phyloP scores from a whole-genome alignment of 2,329 filamentous ascomycete species.

The Tympanopsis confertula region DNA sequence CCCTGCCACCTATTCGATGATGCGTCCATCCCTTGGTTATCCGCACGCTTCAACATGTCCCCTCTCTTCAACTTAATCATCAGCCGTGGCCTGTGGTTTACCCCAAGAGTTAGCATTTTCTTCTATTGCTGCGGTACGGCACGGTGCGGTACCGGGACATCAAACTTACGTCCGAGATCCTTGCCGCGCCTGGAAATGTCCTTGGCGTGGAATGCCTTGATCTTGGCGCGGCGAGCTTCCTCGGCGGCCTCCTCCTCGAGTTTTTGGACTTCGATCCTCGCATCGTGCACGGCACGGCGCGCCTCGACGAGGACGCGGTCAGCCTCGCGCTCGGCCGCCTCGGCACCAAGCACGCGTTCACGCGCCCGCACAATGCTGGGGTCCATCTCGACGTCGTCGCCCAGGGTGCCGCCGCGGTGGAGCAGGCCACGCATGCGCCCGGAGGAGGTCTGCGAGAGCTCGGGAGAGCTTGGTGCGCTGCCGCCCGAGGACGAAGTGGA shows the following conservation, averaged over 20 bases:
- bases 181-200: constrained; percentile 59
- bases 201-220: constrained; percentile 55
- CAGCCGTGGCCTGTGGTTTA: too few species aligned
- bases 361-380: constrained; percentile 48
- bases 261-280: constrained; percentile 48
- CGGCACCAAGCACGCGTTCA: constrained; percentile 49
- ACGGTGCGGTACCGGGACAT: not conserved
- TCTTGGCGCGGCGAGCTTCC: constrained; percentile 51
- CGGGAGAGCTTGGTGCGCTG: constrained; percentile 12
- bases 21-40: too few species aligned
- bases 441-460: constrained; percentile 12
- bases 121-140: too few species aligned
- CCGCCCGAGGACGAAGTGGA: constrained; percentile 8
- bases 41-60: too few species aligned
- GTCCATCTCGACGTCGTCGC: constrained; percentile 39
- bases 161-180: constrained; percentile 51
- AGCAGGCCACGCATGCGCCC: constrained; percentile 25
- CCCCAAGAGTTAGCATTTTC: too few species aligned
- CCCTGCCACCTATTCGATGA: too few species aligned
- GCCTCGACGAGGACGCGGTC: constrained; percentile 51
- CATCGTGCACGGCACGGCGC: constrained; percentile 45
- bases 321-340: constrained; percentile 52
- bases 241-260: constrained; percentile 56
- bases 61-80: too few species aligned
- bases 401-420: constrained; percentile 28